Conservation (phyloP, 2,329 filamentous ascomycete genomes). For the Epichloe elymi region DNA sequence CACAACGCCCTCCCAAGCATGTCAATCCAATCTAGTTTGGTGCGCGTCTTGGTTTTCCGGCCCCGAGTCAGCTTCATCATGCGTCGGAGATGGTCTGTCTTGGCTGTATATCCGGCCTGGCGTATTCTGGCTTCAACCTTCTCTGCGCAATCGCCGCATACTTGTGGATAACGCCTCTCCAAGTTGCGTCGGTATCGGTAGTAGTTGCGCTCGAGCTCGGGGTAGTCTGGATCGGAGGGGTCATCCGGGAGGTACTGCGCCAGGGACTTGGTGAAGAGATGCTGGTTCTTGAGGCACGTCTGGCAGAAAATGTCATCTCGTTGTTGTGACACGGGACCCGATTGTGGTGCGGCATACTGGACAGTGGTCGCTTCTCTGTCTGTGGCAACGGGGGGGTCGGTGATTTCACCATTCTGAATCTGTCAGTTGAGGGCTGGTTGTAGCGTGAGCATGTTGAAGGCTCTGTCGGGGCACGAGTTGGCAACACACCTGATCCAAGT, state of each 20-base stretch:
- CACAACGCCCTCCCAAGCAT: conserved; percentile 32
- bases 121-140: conserved; percentile 57
- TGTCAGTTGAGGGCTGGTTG: not conserved
- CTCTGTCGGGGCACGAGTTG: not conserved
- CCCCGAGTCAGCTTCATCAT: conserved; percentile 55
- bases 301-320: conserved; percentile 47
- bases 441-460: not conserved
- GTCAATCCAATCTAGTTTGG: conserved; percentile 30
- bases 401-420: conserved; percentile 67
- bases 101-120: conserved; percentile 64
- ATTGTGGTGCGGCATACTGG: conserved; percentile 34
- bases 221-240: conserved; percentile 53
- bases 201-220: conserved; percentile 52
- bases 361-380: conserved; percentile 26
- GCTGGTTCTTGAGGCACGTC: conserved; percentile 80
- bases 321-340: conserved; percentile 10
- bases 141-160: conserved; percentile 70
- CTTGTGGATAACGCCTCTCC: conserved; percentile 76
- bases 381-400: conserved; percentile 66
- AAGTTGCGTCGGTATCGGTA: conserved; percentile 58
- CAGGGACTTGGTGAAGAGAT: conserved; percentile 60
- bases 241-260: conserved; percentile 65
- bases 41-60: conserved; percentile 18
- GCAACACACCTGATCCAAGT: conserved; percentile 61
- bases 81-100: conserved; percentile 65